Evolutionary conservation across 2,329 filamentous ascomycete genomes (phyloP).

Genomic region (Curvularia eragrostidis): DNA sequence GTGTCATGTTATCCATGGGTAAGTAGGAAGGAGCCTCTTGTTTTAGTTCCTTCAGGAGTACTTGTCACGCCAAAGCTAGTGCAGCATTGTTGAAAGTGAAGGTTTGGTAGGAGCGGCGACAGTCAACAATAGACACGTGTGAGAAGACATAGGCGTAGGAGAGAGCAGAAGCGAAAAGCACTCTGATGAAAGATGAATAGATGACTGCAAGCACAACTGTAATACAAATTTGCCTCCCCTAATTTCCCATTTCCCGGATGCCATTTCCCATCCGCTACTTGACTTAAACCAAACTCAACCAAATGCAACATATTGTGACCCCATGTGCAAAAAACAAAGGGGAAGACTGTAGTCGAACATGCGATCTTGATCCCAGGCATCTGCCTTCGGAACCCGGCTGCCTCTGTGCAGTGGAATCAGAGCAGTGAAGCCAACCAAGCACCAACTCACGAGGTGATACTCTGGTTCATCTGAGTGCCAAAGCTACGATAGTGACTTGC

Average conservation of each 20-base stretch:
- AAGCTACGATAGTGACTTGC: conserved; percentile 31
- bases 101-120: neutral
- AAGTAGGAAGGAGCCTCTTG: neutral
- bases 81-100: neutral
- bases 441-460: conserved; percentile 4
- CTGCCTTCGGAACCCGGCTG: neutral
- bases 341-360: neutral
- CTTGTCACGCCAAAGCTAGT: neutral
- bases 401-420: neutral
- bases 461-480: conserved; percentile 9
- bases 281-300: neutral
- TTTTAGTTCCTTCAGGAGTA: neutral
- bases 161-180: neutral
- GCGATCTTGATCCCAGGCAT: neutral
- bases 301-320: neutral
- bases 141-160: neutral
- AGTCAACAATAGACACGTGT: neutral
- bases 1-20: neutral
- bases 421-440: neutral
- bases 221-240: neutral
- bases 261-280: neutral
- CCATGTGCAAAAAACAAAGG: neutral
- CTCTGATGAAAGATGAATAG: neutral
- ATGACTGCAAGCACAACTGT: neutral
- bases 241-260: neutral